These are phyloP conservation scores for Backusella parvicylindrica DNA, from an alignment of 192 early-diverging fungal genomes.

Conservation along the genomic window DNA sequence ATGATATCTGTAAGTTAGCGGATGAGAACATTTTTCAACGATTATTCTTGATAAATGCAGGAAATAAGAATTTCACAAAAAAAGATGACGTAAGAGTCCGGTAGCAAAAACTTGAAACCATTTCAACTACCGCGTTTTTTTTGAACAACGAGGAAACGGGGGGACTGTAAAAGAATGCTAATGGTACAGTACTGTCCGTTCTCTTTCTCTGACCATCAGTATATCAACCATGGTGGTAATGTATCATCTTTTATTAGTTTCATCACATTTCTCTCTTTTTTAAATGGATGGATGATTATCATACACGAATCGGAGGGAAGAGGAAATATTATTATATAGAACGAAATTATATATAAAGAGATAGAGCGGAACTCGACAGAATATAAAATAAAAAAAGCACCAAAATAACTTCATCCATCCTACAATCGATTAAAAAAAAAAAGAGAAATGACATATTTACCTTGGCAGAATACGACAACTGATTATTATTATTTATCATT, in stretches of 20 bases:
- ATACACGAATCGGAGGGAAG: background rate
- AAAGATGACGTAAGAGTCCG: background rate
- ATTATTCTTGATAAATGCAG: background rate
- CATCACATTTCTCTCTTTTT: background rate
- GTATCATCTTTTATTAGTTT: background rate
- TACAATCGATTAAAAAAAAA: too few relatives aligned
- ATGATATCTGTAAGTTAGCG: background rate
- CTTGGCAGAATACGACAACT: background rate
- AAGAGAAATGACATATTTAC: background rate
- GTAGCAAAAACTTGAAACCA: background rate
- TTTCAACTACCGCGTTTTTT: too few relatives aligned
- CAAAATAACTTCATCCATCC: background rate
- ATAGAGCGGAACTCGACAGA: background rate
- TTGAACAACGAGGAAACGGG: too few relatives aligned
- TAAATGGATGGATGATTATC: background rate
- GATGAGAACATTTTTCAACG: background rate
- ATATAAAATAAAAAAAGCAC: background rate
- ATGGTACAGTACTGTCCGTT: background rate
- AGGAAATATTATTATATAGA: background rate
- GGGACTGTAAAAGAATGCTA: background rate
- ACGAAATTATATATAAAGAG: background rate
- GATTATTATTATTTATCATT: background rate
- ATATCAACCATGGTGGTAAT: constrained; percentile 35
- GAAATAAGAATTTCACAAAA: background rate
- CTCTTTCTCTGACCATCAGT: constrained; percentile 25